A percentile compares a stretch with the other conserved stretches of the same genome.
Conservation (phyloP, 257 asterid species). For the Jacaranda copaia region DNA sequence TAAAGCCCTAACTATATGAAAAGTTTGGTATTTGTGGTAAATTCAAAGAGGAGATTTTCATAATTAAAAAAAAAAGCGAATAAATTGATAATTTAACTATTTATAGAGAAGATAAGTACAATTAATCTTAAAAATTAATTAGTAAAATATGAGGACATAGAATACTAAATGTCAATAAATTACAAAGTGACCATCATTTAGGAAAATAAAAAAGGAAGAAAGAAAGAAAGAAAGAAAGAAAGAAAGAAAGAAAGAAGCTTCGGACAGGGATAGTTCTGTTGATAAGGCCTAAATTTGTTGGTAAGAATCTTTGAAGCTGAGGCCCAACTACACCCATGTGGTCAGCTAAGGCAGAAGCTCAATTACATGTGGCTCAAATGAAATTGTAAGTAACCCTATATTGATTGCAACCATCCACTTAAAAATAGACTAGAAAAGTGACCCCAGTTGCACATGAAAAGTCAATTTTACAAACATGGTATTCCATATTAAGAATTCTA, state of each 20-base stretch:
- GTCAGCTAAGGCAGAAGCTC: slow-evolving; percentile 4
- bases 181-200: background rate
- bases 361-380: background rate
- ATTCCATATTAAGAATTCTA: background rate
- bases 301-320: background rate
- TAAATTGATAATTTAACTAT: too few species aligned
- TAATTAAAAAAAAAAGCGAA: too few species aligned
- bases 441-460: slow-evolving; percentile 19
- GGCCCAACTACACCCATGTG: slow-evolving; percentile 22
- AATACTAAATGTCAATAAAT: background rate
- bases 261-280: background rate
- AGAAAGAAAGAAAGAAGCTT: background rate
- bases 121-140: background rate
- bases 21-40: too few species aligned
- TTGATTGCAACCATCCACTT: slow-evolving; percentile 8
- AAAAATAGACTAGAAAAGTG: background rate
- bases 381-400: background rate
- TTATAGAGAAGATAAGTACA: too few species aligned
- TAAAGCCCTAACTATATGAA: too few species aligned
- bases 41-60: too few species aligned
- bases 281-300: background rate
- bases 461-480: background rate
- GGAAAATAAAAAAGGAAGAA: too few species aligned
- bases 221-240: too few species aligned
- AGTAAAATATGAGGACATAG: background rate